Percentiles rank a stretch among this genome's conserved stretches.
These are phyloP conservation scores for Vanrija humicola DNA, from an alignment of 1,284 basidiomycete genomes.

Conservation along the genomic window DNA sequence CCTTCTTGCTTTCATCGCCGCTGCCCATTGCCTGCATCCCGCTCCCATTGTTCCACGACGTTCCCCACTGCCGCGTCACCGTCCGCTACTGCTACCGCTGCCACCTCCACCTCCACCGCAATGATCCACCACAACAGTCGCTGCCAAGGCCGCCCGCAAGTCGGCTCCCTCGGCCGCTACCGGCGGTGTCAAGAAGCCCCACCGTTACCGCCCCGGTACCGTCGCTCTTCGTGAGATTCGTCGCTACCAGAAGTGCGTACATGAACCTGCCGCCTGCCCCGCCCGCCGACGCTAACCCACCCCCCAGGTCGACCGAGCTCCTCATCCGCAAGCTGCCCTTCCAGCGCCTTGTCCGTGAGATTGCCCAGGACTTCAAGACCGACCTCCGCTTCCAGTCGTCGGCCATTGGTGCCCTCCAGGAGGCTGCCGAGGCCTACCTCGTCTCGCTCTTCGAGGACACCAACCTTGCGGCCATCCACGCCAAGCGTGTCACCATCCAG, in stretches of 20 bases:
- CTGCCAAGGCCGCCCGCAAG: neutral
- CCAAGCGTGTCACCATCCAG: conserved; percentile 79
- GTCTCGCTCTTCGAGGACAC: conserved; percentile 71
- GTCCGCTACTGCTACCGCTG: no score
- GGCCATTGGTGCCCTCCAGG: conserved; percentile 83
- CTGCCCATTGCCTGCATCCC: no score
- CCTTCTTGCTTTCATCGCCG: no score
- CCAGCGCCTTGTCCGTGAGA: conserved; percentile 62
- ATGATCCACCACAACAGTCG: neutral
- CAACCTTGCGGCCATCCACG: conserved; percentile 87
- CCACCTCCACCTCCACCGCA: no score
- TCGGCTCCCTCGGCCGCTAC: neutral
- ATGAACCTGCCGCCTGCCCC: neutral
- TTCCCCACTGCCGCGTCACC: no score
- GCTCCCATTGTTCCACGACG: no score
- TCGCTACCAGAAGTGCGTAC: conserved; percentile 54
- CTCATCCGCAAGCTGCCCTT: conserved; percentile 58
- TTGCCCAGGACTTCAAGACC: conserved; percentile 65
- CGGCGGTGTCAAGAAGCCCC: conserved; percentile 52
- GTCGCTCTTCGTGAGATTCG: conserved; percentile 57
- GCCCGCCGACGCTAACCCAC: neutral
- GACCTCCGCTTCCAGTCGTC: conserved; percentile 91
- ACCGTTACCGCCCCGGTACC: conserved; percentile 94
- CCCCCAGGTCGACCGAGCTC: conserved; percentile 55
- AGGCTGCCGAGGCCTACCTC: conserved; percentile 87